These are phyloP conservation scores for Cucumis sativus DNA, from an alignment of 306 rosid genomes.

Conservation along the genomic window Cucumber_9930_V3 NC_026657.2:30830001-30830500, in stretches of 20 bases:
- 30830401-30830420: constrained; percentile 72
- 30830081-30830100: background rate
- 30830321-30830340: constrained; percentile 30
- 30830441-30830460: constrained; percentile 56
- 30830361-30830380: background rate
- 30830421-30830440: constrained; percentile 64
- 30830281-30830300: constrained; percentile 99
- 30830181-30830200: constrained; percentile 6
- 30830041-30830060: constrained; percentile 8
- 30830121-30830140: background rate
- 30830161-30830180: background rate
- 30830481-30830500: constrained; percentile 50
- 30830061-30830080: constrained; percentile 29
- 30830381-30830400: constrained; percentile 8
- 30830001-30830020: background rate
- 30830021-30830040: background rate
- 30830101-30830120: background rate
- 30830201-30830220: constrained; percentile 19
- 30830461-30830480: constrained; percentile 95
- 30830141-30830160: background rate
- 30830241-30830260: constrained; percentile 98
- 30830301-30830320: constrained; percentile 94
- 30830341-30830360: constrained; percentile 11
- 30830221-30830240: constrained; percentile 87
- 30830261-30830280: constrained; percentile 99